A percentile compares a stretch with the other conserved stretches of the same genome.
Evolutionary conservation across 2,329 filamentous ascomycete genomes (phyloP).

Genomic region (Achaetomium macrosporum): DNA sequence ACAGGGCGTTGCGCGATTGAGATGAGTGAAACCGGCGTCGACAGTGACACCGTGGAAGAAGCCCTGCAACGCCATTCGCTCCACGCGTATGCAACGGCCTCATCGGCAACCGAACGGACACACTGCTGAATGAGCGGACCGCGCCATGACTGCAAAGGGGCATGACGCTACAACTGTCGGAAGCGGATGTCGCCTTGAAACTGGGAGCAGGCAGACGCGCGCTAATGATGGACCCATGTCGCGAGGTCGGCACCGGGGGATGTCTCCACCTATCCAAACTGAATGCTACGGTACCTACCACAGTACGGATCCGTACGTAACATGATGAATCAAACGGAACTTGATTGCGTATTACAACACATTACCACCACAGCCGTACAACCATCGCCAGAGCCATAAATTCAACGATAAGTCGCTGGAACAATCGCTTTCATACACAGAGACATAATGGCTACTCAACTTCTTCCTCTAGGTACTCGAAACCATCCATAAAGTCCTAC

Average conservation of each 20-base stretch:
- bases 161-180: constrained; percentile 13
- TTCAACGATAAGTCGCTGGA: constrained; percentile 4
- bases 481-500: background rate
- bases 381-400: background rate
- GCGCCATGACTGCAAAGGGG: constrained; percentile 20
- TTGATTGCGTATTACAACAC: background rate
- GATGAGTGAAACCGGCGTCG: constrained; percentile 3
- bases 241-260: background rate
- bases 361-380: background rate
- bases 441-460: constrained; percentile 60
- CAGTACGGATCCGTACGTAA: too few species aligned
- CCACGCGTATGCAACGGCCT: background rate
- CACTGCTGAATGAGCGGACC: constrained; percentile 10
- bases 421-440: background rate
- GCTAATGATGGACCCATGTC: background rate
- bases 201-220: constrained; percentile 13
- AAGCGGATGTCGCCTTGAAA: background rate
- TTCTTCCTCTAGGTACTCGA: constrained; percentile 44
- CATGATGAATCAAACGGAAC: background rate
- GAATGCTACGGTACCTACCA: too few species aligned
- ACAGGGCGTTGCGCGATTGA: background rate
- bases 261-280: background rate
- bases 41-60: background rate
- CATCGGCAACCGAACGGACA: constrained; percentile 4
- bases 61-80: background rate